A percentile compares a stretch with the other conserved stretches of the same genome.
Conservation (phyloP, 1,139 yeast genomes). For the Yamadazyma epiphylla region DNA sequence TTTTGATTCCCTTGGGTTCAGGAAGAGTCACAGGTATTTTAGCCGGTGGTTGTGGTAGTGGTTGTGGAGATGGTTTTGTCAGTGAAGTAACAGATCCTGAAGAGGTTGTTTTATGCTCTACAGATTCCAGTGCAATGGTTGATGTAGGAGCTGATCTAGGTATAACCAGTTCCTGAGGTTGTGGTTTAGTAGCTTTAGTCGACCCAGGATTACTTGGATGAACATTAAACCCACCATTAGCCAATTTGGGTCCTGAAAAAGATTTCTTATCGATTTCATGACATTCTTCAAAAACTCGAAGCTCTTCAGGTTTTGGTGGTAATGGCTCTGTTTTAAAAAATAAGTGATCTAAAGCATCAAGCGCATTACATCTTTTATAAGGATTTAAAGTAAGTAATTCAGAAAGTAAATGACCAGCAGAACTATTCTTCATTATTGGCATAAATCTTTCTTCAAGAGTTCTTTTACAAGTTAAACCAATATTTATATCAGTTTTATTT, state of each 20-base stretch:
- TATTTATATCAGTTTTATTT: conserved; percentile 42
- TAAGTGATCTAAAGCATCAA: conserved; percentile 66
- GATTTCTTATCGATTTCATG: conserved; percentile 82
- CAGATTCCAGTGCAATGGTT: neutral
- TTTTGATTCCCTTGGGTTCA: neutral
- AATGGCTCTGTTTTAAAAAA: conserved; percentile 66
- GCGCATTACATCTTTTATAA: conserved; percentile 66
- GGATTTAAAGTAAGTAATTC: conserved; percentile 68
- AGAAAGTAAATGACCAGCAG: conserved; percentile 45
- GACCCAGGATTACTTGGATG: neutral
- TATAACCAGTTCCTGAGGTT: neutral
- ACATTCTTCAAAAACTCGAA: conserved; percentile 76
- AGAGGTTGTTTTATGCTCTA: neutral
- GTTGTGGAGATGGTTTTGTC: neutral
- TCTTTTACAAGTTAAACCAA: conserved; percentile 49
- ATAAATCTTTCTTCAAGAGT: conserved; percentile 46
- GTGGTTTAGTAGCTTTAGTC: neutral
- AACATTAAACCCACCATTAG: neutral
- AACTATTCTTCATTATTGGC: conserved; percentile 24
- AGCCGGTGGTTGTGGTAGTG: neutral
- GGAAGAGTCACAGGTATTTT: neutral
- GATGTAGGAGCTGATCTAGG: neutral
- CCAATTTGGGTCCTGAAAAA: conserved; percentile 30
- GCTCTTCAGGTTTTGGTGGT: conserved; percentile 51
- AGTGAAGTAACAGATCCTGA: conserved; percentile 1